phyloP scores from a whole-genome alignment of 208 protist species.

The Crithidia thermophila region DNA sequence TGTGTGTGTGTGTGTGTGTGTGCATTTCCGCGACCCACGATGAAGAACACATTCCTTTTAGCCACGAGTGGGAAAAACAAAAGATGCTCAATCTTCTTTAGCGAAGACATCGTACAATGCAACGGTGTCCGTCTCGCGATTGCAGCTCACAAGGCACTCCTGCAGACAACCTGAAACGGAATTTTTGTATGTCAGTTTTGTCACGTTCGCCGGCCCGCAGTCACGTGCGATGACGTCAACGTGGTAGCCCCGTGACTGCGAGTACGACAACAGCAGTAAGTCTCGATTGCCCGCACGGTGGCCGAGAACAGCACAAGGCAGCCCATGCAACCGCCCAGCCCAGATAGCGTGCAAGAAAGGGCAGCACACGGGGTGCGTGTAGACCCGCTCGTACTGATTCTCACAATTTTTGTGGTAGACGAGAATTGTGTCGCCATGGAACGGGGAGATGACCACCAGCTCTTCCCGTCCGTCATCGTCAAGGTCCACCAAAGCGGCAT shows the following conservation, averaged over 20 bases:
- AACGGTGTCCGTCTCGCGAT: constrained; percentile 5
- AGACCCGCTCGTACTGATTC: background rate
- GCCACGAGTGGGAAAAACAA: no score
- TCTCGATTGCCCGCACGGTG: background rate
- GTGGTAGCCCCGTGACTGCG: background rate
- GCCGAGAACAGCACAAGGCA: background rate
- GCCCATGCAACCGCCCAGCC: background rate
- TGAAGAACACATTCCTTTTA: no score
- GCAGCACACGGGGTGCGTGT: background rate
- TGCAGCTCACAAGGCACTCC: constrained; percentile 14
- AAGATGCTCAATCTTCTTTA: no score
- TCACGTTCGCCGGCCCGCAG: constrained; percentile 7
- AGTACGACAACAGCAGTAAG: constrained; percentile 5
- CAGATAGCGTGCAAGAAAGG: constrained; percentile 12
- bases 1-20: background rate
- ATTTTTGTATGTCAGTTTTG: background rate
- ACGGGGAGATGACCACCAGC: constrained; percentile 4
- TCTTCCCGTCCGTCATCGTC: background rate
- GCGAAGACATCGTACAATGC: background rate
- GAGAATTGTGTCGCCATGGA: background rate
- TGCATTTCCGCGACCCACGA: no score
- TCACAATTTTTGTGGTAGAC: background rate
- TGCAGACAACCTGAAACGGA: background rate
- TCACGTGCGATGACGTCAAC: background rate
- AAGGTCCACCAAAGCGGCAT: background rate